Conservation (phyloP, 2,329 filamentous ascomycete species). For the Fusarium liriodendri region DNA sequence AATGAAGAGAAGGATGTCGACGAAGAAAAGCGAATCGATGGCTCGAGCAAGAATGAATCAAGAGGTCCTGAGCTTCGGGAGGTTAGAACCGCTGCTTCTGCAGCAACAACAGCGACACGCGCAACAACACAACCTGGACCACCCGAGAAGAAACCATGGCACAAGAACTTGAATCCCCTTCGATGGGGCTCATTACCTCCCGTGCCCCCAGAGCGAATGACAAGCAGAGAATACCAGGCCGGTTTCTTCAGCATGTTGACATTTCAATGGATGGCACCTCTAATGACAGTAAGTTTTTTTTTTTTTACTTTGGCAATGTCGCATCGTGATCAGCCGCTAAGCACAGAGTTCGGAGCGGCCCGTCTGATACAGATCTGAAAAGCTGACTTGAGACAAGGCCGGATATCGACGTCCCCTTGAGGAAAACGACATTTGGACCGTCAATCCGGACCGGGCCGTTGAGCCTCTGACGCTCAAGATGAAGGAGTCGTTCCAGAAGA, state of each 20-base stretch:
- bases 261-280: constrained; percentile 90
- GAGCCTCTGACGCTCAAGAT: constrained; percentile 76
- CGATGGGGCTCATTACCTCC: constrained; percentile 68
- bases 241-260: constrained; percentile 79
- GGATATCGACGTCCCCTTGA: constrained; percentile 90
- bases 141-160: constrained; percentile 67
- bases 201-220: constrained; percentile 62
- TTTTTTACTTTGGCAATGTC: neutral
- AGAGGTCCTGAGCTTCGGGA: constrained; percentile 35
- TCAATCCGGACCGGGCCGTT: constrained; percentile 84
- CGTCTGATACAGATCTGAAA: constrained; percentile 18
- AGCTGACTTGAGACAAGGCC: constrained; percentile 62
- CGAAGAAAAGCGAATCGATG: constrained; percentile 7
- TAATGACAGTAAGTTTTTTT: constrained; percentile 76
- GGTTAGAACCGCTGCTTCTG: constrained; percentile 66
- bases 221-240: constrained; percentile 78
- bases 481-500: constrained; percentile 74
- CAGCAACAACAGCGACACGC: constrained; percentile 61
- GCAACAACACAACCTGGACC: constrained; percentile 50
- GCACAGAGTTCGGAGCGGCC: constrained; percentile 21
- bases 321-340: constrained; percentile 22
- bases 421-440: constrained; percentile 85
- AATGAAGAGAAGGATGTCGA: constrained; percentile 28
- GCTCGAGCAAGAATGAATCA: constrained; percentile 17
- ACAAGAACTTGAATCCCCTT: constrained; percentile 70